These are phyloP conservation scores for Boletus pseudopeckii DNA, from an alignment of 768 basidiomycete genomes.

Conservation along the genomic window DNA sequence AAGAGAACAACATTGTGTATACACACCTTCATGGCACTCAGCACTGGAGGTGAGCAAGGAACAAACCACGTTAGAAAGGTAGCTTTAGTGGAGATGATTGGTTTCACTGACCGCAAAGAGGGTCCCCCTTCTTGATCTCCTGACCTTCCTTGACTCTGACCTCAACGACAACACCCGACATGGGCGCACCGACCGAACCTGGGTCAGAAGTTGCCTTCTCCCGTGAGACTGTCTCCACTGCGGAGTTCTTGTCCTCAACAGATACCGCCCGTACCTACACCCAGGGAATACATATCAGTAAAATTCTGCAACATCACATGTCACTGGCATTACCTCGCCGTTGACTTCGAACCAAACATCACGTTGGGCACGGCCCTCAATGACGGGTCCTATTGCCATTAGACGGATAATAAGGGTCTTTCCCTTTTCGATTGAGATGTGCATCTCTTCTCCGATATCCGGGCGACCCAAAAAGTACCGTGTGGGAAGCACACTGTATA, in stretches of 20 bases:
- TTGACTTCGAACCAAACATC: conserved; percentile 99
- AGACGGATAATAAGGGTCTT: conserved; percentile 96
- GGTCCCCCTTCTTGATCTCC: conserved; percentile 98
- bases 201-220: conserved; percentile 94
- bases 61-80: conserved; percentile 14
- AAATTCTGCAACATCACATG: conserved; percentile 10
- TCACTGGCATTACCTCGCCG: conserved; percentile 64
- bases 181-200: conserved; percentile 95
- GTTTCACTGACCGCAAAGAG: conserved; percentile 71
- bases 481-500: conserved; percentile 84
- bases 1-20: not conserved
- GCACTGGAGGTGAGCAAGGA: conserved; percentile 45
- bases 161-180: conserved; percentile 98
- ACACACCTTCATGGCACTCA: conserved; percentile 95
- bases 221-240: conserved; percentile 89
- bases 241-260: conserved; percentile 96
- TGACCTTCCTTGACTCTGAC: conserved; percentile 97
- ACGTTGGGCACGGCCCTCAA: conserved; percentile 86
- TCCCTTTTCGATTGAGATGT: conserved; percentile 92
- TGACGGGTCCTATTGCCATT: conserved; percentile 92
- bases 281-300: conserved; percentile 11
- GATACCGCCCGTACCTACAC: conserved; percentile 86
- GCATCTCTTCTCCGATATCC: conserved; percentile 91
- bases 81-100: conserved; percentile 17
- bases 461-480: conserved; percentile 97